Conservation (phyloP, 2,329 filamentous ascomycete genomes). For the Fusarium miscanthi region DNA sequence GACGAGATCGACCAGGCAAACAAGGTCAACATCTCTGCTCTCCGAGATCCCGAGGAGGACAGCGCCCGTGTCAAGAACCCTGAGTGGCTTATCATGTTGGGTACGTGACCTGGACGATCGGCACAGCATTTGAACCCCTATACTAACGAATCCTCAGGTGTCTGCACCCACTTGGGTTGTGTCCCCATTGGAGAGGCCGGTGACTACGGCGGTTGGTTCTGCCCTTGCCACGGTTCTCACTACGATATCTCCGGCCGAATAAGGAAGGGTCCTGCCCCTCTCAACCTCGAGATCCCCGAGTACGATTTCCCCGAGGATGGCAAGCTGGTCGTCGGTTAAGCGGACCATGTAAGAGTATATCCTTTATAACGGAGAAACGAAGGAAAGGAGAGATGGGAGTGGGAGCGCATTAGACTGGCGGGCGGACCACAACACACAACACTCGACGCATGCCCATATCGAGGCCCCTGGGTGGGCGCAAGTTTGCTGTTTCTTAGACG, state of each 20-base stretch:
- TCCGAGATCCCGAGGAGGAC: conserved; percentile 93
- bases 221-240: conserved; percentile 99
- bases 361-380: conserved; percentile 27
- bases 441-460: conserved; percentile 15
- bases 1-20: conserved; percentile 96
- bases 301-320: conserved; percentile 95
- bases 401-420: conserved; percentile 42
- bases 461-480: conserved; percentile 40
- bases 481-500: conserved; percentile 51
- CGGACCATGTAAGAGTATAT: conserved; percentile 45
- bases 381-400: conserved; percentile 3
- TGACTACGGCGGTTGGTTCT: conserved; percentile 99
- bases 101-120: conserved; percentile 59
- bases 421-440: conserved; percentile 26
- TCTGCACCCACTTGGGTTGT: conserved; percentile 99
- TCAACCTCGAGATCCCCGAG: conserved; percentile 94
- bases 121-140: background rate
- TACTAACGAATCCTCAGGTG: conserved; percentile 65
- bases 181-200: conserved; percentile 99
- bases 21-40: conserved; percentile 80
- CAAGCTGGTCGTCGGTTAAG: conserved; percentile 92
- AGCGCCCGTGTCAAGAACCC: conserved; percentile 96
- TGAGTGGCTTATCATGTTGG: conserved; percentile 99
- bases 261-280: conserved; percentile 94
- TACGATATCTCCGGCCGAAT: conserved; percentile 99